Evolutionary conservation across 129 eudicot genomes (phyloP), one percentile per base, ranked within the genome.

Genomic region (Flaveria sonorensis): DNA sequence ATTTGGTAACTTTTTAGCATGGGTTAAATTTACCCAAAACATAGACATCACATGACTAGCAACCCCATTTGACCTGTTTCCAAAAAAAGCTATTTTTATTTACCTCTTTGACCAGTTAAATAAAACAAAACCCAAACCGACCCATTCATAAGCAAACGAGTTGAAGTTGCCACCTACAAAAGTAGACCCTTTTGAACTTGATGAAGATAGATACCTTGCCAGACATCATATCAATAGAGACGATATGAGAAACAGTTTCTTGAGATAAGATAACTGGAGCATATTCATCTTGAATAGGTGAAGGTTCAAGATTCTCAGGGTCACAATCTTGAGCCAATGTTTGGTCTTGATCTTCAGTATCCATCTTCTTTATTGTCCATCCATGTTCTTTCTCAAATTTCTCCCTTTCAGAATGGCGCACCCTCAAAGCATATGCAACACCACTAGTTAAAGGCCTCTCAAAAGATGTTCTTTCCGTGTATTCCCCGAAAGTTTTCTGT

Each of bases 401-500:
- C 80, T 94, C 93, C 85, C 99, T 85, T 63, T 89, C 92, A 53
- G 90, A 79, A 74, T 89, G 88, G 10, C 57, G 90, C 57, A 94
- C 96, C 68, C 96, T 91, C 60, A 89, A 71, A 74, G 99, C 99
- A 78, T 94, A 94, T 2, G 99, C 90, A 77, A 94, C 99, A 4
- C 99, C 99, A 71, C 99, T 94, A 13, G 96, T 89, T 56, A 94
- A 88, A 32, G 99, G 99, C 75, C 99, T 87, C 83, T 94, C 99
- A 76, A 94, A 94, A 30, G 97, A 86, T 0, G 99, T 94, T 80
- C 86, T 86, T 68, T 87, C 99, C 0, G 99, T 89, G 71, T 94
- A 94, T 13, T 87, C 93, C 74, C 86, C 96, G 82, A 94, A 94
- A 10, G 96, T 94, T 91, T 82, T 89, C 99, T 94, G 84, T 18